Evolutionary conservation across 352 stramenopile genomes (phyloP), one percentile per base, ranked within the genome.

Genomic region (Lagenidium giganteum): DNA sequence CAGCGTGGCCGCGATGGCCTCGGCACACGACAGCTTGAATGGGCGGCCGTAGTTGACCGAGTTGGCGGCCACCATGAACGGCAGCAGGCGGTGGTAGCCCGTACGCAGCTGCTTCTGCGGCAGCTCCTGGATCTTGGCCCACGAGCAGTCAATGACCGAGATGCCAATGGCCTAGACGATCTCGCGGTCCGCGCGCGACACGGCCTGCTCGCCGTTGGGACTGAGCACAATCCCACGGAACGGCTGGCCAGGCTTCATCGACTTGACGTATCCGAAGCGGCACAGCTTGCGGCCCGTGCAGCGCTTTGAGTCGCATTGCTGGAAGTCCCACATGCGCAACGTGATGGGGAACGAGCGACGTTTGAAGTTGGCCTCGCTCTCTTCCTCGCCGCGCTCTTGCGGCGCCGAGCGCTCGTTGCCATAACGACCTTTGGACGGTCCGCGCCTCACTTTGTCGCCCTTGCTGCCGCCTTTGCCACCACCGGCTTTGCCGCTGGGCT

Each of bases 21-120:
- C 97, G 0, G 93, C 97, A 53, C 95, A 99, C 45, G 87, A 97
- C 1, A 99, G 70, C 63, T 99, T 95, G 76, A 83, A 85, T 4
- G 90, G 95, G 34, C 87, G 86, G 17, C 97, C 97, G 70, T 99
- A 99, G 76, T 99, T 99, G 20, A 99, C 96, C 22, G 91, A 93
- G 63, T 99, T 99, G 3, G 96, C 96, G 1, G 97, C 97, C 21
- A 99, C 93, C 18, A 99, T 75, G 56, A 98, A 98, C 14, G 97
- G 97, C 22, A 99, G 70, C 18, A 99, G 67, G 17, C 97, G 93
- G 64, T 98, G 95, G 55, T 96, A 74, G 20, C 93, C 91, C 13
- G 84, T 88, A 33, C 89, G 83, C 64, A 99, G 84, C 61, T 98
- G 86, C 29, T 87, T 71, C 60, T 98, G 98, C 11, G 95, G 95